Percentiles rank a stretch among this genome's conserved stretches.
Conservation (phyloP, 2,329 filamentous ascomycete genomes). For the Fusarium veterinarium region DNA sequence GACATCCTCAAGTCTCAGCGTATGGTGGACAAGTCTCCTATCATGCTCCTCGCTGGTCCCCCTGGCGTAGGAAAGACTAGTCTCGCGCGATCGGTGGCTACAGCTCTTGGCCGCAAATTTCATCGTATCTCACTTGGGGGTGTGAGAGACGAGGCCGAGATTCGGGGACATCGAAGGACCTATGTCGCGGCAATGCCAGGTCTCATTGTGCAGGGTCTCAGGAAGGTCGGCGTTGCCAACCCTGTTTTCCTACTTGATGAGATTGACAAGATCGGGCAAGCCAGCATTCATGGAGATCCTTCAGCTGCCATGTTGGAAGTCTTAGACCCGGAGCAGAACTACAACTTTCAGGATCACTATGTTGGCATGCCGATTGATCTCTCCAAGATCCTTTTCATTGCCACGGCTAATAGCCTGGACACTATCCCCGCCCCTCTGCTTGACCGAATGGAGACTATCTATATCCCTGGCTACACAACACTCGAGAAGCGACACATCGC, state of each 20-base stretch:
- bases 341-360: conserved; percentile 95
- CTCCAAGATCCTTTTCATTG: conserved; percentile 96
- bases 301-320: conserved; percentile 98
- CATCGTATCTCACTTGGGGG: conserved; percentile 96
- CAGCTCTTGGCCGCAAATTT: conserved; percentile 92
- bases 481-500: conserved; percentile 97
- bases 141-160: conserved; percentile 96
- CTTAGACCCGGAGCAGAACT: conserved; percentile 95
- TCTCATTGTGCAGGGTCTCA: conserved; percentile 89
- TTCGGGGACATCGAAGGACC: conserved; percentile 91
- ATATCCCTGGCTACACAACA: conserved; percentile 94
- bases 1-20: conserved; percentile 82
- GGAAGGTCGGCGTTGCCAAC: conserved; percentile 95
- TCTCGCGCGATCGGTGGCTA: conserved; percentile 90
- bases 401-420: conserved; percentile 93
- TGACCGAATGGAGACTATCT: conserved; percentile 97
- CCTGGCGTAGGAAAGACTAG: conserved; percentile 97
- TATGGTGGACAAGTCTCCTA: conserved; percentile 94
- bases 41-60: conserved; percentile 90
- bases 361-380: conserved; percentile 95
- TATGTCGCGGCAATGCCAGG: conserved; percentile 99
- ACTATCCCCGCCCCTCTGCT: conserved; percentile 94
- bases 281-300: conserved; percentile 94
- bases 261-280: conserved; percentile 94
- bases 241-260: conserved; percentile 96